Evolutionary conservation across 257 asterid species (phyloP), one percentile per base, ranked within the genome.

Genomic region (Capsicum rhomboideum): DNA sequence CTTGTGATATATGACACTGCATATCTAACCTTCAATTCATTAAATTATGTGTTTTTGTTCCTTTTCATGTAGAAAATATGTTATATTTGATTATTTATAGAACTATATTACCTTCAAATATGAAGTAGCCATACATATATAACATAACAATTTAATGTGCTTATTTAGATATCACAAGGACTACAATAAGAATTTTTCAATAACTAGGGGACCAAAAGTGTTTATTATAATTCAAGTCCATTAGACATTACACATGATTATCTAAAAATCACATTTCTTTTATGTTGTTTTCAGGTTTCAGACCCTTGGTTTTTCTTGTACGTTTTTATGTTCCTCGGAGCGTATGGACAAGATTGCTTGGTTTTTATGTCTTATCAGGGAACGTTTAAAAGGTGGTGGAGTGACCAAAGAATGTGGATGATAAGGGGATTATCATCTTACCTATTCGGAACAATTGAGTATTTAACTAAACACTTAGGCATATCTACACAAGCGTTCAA

Each of bases 331-430:
- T 91, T 89, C 34, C 31, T 94, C 0, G 97, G 98, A 42, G 92
- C 97, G 16, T 92, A 89, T 20, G 92, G 88, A 17, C 99, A 93
- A 89, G 97, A 96, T 68, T 93, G 79, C 8, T 4, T 88, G 5
- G 92, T 93, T 74, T 94, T 90, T 93, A 79, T 92, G 40, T 85
- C 87, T 11, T 84, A 88, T 17, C 8, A 87, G 56, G 92, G 96
- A 42, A 89, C 94, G 37, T 69, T 77, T 4, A 79, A n/a, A 72
- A 85, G 91, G 80, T 96, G 98, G 98, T 94, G 97, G 97, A 93
- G 74, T 82, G 95, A 93, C 52, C 98, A 96, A 85, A 92, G 99
- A 83, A 92, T 94, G 91, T 94, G 97, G 97, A 85, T 91, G 8
- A 83, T 93, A 6, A 90, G 91, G 42, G 92, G 90, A 2, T 88